These are phyloP conservation scores for Flaveria floridana DNA, from an alignment of 140 eudicot genomes.

Conservation along the genomic window DNA sequence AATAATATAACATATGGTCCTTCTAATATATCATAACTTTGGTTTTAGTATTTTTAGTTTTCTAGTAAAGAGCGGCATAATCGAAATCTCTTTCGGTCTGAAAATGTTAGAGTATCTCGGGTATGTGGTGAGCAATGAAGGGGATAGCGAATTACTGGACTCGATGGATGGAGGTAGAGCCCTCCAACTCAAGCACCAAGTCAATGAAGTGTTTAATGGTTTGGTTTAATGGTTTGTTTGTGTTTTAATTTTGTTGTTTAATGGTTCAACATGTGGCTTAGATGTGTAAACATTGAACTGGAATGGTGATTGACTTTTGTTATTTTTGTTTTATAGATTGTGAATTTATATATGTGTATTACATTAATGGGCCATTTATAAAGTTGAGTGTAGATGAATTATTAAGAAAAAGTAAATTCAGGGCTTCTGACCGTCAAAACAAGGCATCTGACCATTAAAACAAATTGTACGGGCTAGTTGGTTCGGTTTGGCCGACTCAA, in stretches of 20 bases:
- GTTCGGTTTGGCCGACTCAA: too few species aligned
- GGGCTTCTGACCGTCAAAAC: too few species aligned
- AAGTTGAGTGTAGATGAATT: too few species aligned
- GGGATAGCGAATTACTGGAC: too few species aligned
- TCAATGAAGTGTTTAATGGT: too few species aligned
- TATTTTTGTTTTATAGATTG: neutral
- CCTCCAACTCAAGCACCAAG: too few species aligned
- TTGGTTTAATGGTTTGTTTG: neutral
- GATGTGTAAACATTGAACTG: neutral
- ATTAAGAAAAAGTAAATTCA: too few species aligned
- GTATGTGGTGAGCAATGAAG: too few species aligned
- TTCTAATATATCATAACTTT: neutral
- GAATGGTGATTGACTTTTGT: neutral
- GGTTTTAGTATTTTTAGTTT: neutral
- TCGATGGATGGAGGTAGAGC: too few species aligned
- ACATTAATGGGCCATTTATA: too few species aligned
- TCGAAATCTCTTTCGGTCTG: too few species aligned
- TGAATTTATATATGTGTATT: neutral
- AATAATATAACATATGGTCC: neutral
- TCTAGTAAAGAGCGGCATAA: neutral
- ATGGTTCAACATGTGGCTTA: neutral
- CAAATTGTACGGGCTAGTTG: neutral
- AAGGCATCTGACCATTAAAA: neutral
- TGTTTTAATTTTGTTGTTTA: neutral
- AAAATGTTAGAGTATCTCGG: too few species aligned